These are phyloP conservation scores for Helenozyma rhizophorensis DNA, from an alignment of 805 yeast species.

Conservation along the genomic window DNA sequence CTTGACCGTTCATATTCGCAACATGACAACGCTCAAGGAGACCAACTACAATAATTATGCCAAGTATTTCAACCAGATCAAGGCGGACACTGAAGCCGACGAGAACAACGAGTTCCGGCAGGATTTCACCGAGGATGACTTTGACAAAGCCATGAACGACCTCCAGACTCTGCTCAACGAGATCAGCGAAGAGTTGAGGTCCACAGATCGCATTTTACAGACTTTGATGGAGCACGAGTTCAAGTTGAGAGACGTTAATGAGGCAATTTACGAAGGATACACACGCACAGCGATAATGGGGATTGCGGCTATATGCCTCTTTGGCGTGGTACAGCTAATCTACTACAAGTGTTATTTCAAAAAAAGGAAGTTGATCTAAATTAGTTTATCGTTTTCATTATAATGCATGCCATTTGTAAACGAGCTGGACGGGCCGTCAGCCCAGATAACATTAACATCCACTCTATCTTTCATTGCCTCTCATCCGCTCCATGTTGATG, in stretches of 20 bases:
- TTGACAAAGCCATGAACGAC: conserved; percentile 26
- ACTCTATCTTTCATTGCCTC: no score
- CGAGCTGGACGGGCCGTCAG: neutral
- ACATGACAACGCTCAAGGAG: conserved; percentile 27
- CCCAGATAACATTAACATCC: neutral
- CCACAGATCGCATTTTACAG: conserved; percentile 23
- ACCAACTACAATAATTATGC: conserved; percentile 35
- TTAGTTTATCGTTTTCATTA: no score
- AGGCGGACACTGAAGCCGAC: conserved; percentile 2
- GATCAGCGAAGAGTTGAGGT: conserved; percentile 26
- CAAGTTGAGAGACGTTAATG: conserved; percentile 35
- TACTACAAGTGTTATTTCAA: conserved; percentile 29
- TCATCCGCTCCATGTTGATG: conserved; percentile 66
- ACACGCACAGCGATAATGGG: conserved; percentile 26
- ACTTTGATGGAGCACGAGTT: conserved; percentile 31
- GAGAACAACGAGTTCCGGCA: conserved; percentile 8
- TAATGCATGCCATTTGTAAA: neutral
- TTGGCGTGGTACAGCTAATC: conserved; percentile 29
- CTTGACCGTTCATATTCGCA: conserved; percentile 31
- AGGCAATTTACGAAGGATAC: conserved; percentile 31
- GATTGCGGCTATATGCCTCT: conserved; percentile 21
- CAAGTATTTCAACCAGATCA: conserved; percentile 26
- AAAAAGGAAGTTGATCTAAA: conserved; percentile 21
- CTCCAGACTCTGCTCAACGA: conserved; percentile 29
- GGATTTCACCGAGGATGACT: conserved; percentile 28